These are phyloP conservation scores for Rhazya stricta DNA, from an alignment of 257 asterid genomes.

Conservation along the genomic window DNA sequence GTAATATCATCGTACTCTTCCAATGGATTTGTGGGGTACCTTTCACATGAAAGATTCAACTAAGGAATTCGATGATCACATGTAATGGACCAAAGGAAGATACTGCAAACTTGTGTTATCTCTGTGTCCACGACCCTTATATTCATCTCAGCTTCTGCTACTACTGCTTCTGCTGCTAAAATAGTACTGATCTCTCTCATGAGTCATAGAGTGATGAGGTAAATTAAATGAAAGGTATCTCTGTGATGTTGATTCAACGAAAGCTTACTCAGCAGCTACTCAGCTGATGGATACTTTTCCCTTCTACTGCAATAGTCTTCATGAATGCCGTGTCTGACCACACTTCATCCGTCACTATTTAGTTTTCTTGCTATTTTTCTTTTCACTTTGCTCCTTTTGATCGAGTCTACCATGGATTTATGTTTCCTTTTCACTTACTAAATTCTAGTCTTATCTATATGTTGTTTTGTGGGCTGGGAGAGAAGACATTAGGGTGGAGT, in stretches of 20 bases:
- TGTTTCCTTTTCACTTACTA: not conserved
- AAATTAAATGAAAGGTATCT: not conserved
- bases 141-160: not conserved
- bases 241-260: not conserved
- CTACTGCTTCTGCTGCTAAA: not conserved
- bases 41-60: slow-evolving; percentile 4
- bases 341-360: not conserved
- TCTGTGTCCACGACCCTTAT: not conserved
- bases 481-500: not conserved
- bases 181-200: not conserved
- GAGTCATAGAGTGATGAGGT: not conserved
- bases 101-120: not conserved
- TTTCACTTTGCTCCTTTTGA: not conserved
- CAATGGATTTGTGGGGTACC: not conserved
- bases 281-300: not conserved
- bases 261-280: not conserved
- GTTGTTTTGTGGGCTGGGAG: not conserved
- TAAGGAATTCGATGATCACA: slow-evolving; percentile 3
- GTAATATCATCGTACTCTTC: not conserved
- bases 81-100: slow-evolving; percentile 1
- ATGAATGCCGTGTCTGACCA: not conserved
- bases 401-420: not conserved
- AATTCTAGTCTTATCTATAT: not conserved
- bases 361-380: not conserved
- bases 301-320: not conserved